Percentiles rank a stretch among this genome's conserved stretches.
Evolutionary conservation across 1,284 basidiomycete genomes (phyloP).

Genomic region (Ceratobasidium sp.): DNA sequence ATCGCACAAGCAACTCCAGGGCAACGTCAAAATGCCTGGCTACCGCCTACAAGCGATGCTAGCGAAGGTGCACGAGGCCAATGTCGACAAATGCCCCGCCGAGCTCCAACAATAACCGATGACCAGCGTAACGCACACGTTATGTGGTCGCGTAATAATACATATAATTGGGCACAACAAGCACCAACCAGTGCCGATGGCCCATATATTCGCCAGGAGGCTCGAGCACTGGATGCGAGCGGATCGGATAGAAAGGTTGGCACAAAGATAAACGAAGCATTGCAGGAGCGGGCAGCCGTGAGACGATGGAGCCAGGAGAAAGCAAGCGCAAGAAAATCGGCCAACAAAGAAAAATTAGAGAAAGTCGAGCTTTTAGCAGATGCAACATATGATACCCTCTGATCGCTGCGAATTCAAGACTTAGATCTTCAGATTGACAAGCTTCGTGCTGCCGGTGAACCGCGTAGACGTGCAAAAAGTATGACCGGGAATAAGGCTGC

Average conservation of each 20-base stretch:
- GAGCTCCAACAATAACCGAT: constrained; percentile 15
- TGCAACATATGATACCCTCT: not conserved
- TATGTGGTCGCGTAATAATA: constrained; percentile 17
- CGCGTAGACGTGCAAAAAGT: not conserved
- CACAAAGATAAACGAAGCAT: not conserved
- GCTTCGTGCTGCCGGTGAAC: not conserved
- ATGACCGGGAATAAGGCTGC: not conserved
- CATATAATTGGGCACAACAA: constrained; percentile 10
- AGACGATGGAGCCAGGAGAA: not conserved
- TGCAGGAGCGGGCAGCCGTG: not conserved
- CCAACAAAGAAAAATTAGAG: not conserved
- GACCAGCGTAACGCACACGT: constrained; percentile 14
- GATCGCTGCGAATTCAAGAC: not conserved
- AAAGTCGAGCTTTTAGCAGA: not conserved
- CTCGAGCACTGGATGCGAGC: constrained; percentile 1
- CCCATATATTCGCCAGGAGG: constrained; percentile 7
- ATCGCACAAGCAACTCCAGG: constrained; percentile 26
- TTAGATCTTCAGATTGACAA: constrained; percentile 23
- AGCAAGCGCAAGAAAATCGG: not conserved
- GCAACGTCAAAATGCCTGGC: constrained; percentile 16
- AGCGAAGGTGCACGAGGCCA: constrained; percentile 18
- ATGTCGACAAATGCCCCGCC: constrained; percentile 13
- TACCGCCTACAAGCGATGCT: constrained; percentile 32
- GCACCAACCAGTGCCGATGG: not conserved
- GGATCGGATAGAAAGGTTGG: not conserved